Conservation (phyloP, 257 asterid genomes). For the Nicotiana obtusifolia region DNA sequence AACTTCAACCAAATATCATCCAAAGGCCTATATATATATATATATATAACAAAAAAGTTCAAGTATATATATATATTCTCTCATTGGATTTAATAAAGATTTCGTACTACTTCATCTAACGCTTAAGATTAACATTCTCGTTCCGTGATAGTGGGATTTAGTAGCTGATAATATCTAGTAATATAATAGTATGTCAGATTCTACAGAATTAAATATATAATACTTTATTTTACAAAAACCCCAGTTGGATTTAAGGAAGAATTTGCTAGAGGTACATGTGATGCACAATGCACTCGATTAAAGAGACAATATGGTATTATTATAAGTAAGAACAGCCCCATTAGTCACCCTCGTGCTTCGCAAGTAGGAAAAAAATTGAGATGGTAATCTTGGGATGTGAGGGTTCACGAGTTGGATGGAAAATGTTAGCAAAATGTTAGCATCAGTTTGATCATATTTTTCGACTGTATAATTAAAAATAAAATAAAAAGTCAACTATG, state of each 20-base stretch:
- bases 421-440: not conserved
- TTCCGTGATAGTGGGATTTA: no score
- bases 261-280: constrained; percentile 3
- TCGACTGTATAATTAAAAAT: no score
- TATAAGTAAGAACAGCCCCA: not conserved
- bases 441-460: no score
- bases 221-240: not conserved
- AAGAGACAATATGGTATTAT: not conserved
- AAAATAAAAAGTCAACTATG: no score
- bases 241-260: not conserved
- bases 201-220: no score
- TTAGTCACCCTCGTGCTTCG: not conserved
- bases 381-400: not conserved
- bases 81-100: not conserved
- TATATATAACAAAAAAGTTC: no score
- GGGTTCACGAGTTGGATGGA: not conserved
- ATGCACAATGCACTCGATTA: not conserved
- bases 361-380: not conserved
- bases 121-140: no score
- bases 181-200: no score
- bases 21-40: not conserved
- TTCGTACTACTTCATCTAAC: not conserved
- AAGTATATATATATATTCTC: no score
- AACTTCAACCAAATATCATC: not conserved
- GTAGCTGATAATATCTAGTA: no score